Percentiles rank a stretch among this genome's conserved stretches.
These are phyloP conservation scores for Trichoderma simmonsii DNA, from an alignment of 2,329 filamentous ascomycete genomes.

Conservation along the genomic window DNA sequence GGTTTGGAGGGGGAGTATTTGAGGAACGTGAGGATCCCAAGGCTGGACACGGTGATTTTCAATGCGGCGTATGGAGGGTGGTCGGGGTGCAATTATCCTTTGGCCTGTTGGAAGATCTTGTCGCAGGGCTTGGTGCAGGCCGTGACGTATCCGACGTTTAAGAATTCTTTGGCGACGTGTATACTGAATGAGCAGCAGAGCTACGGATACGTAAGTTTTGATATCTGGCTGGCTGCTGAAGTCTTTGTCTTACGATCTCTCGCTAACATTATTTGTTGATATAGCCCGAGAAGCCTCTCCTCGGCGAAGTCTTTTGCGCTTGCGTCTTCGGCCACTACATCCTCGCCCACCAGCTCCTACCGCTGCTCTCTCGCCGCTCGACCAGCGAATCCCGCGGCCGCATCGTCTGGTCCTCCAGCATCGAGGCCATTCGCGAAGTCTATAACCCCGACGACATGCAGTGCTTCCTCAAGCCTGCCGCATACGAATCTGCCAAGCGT, in stretches of 20 bases:
- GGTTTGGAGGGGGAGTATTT: conserved; percentile 37
- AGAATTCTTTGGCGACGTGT: conserved; percentile 55
- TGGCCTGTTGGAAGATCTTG: conserved; percentile 52
- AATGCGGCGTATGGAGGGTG: conserved; percentile 90
- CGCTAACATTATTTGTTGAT: background rate
- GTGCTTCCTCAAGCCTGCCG: conserved; percentile 55
- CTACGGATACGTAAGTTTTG: conserved; percentile 34
- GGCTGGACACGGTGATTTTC: conserved; percentile 74
- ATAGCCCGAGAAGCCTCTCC: conserved; percentile 53
- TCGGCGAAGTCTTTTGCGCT: conserved; percentile 83
- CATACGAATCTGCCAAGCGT: conserved; percentile 87
- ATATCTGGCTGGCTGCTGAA: background rate
- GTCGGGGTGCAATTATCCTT: conserved; percentile 70
- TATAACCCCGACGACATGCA: conserved; percentile 74
- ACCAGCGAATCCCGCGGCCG: conserved; percentile 51
- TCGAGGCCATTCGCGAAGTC: conserved; percentile 59
- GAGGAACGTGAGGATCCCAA: conserved; percentile 54
- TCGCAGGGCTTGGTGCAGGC: conserved; percentile 61
- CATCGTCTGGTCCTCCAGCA: conserved; percentile 82
- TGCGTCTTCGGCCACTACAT: conserved; percentile 97
- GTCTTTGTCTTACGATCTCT: background rate
- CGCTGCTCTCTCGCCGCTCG: conserved; percentile 59
- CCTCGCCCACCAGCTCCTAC: conserved; percentile 74
- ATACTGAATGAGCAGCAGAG: conserved; percentile 40
- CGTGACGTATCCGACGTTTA: conserved; percentile 75